Percentiles rank a stretch among this genome's conserved stretches.
Evolutionary conservation across 2,329 filamentous ascomycete species (phyloP).

Genomic region (Xylariales sp.): DNA sequence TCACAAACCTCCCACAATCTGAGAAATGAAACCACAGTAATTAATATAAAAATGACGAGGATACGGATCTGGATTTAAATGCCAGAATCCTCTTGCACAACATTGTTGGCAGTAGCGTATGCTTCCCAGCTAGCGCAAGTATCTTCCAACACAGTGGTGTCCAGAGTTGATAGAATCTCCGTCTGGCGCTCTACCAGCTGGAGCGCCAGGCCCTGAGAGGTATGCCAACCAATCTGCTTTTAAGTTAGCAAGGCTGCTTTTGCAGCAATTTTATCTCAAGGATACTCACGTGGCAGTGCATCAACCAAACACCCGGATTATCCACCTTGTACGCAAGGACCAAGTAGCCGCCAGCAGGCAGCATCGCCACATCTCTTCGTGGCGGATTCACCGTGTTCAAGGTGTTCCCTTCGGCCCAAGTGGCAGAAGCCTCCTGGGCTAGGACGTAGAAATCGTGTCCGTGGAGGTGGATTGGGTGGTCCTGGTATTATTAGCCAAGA

Average conservation of each 20-base stretch:
- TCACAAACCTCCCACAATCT: no score
- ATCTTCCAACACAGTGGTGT: slow-evolving; percentile 18
- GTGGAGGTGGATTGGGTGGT: slow-evolving; percentile 39
- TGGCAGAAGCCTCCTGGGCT: slow-evolving; percentile 22
- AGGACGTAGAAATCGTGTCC: slow-evolving; percentile 39
- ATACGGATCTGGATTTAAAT: slow-evolving; percentile 19
- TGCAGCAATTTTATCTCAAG: no score
- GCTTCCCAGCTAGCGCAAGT: slow-evolving; percentile 24
- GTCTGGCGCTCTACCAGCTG: slow-evolving; percentile 41
- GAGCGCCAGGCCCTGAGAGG: slow-evolving; percentile 43
- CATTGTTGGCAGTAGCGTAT: slow-evolving; percentile 16
- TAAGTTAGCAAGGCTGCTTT: no score
- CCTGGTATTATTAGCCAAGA: background rate
- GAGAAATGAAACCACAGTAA: no score
- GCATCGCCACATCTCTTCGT: slow-evolving; percentile 42
- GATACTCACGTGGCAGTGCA: slow-evolving; percentile 24
- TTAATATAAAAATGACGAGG: background rate
- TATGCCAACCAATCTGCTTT: slow-evolving; percentile 46
- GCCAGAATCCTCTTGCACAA: slow-evolving; percentile 28
- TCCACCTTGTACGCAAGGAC: slow-evolving; percentile 46
- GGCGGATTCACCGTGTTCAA: slow-evolving; percentile 39
- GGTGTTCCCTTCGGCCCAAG: slow-evolving; percentile 19
- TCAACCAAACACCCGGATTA: slow-evolving; percentile 48
- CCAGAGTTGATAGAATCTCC: slow-evolving; percentile 20
- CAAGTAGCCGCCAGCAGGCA: slow-evolving; percentile 41